Evolutionary conservation across 75 land plant genomes (phyloP).

Genomic region (Pinus tabuliformis): DNA sequence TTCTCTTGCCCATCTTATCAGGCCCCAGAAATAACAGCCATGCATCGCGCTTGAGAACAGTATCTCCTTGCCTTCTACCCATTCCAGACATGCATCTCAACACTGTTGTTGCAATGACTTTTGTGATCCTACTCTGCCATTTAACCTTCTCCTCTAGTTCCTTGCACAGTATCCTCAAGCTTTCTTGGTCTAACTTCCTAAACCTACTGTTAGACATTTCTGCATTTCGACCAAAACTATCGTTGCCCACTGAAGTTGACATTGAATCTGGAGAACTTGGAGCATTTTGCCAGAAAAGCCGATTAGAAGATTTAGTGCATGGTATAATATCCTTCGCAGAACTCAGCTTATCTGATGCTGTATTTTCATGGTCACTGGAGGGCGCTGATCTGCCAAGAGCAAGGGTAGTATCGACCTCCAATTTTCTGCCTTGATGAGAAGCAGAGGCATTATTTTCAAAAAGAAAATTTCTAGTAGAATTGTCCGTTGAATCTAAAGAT

Average conservation of each 20-base stretch:
- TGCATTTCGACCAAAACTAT: background rate
- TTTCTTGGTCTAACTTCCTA: constrained; percentile 39
- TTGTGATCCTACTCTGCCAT: constrained; percentile 62
- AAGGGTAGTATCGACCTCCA: constrained; percentile 6
- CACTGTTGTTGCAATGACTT: constrained; percentile 47
- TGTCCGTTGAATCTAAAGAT: background rate
- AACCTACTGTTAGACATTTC: constrained; percentile 8
- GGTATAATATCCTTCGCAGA: background rate
- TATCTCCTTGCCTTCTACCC: constrained; percentile 32
- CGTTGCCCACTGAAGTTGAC: background rate
- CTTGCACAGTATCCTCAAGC: constrained; percentile 47
- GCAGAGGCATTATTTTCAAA: background rate
- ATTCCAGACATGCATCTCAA: constrained; percentile 49
- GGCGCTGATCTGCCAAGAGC: background rate
- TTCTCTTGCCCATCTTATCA: constrained; percentile 72
- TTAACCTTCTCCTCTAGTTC: constrained; percentile 61
- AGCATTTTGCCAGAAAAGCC: background rate
- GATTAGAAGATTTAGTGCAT: background rate
- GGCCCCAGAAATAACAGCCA: constrained; percentile 88
- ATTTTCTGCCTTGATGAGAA: background rate
- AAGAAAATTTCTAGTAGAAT: background rate
- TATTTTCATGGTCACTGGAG: background rate
- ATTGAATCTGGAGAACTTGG: background rate
- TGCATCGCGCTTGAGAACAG: constrained; percentile 38
- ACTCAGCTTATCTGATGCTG: background rate